These are phyloP conservation scores for Cystoisospora suis DNA, from an alignment of 169 alveolate species.

Conservation along the genomic window DNA sequence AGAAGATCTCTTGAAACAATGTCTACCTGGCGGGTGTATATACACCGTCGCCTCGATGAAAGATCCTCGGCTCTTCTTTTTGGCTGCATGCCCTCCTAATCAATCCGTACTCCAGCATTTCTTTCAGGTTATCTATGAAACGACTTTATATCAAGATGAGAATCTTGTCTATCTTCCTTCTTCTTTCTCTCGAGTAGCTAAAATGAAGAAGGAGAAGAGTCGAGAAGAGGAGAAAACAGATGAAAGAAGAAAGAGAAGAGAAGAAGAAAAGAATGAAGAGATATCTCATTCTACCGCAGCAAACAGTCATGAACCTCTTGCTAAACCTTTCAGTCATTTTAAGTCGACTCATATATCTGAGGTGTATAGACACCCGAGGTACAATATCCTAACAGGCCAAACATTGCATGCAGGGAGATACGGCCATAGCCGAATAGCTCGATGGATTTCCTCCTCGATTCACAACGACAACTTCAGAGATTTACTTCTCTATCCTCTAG, in stretches of 20 bases:
- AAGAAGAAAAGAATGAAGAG: too few relatives aligned
- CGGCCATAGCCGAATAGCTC: background rate
- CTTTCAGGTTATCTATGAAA: too few relatives aligned
- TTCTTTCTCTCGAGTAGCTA: background rate
- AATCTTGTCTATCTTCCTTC: background rate
- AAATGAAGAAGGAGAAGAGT: too few relatives aligned
- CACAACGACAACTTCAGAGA: too few relatives aligned
- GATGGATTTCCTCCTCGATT: background rate
- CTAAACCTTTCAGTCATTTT: background rate
- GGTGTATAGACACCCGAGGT: too few relatives aligned
- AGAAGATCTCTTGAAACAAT: too few relatives aligned
- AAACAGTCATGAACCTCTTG: background rate
- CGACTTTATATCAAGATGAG: too few relatives aligned
- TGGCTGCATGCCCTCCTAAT: conserved; percentile 2
- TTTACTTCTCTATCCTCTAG: background rate
- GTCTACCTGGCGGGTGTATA: too few relatives aligned
- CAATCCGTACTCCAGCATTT: background rate
- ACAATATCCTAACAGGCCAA: background rate
- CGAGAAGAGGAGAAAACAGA: too few relatives aligned
- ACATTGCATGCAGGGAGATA: background rate
- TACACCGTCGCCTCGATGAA: background rate
- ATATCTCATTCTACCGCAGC: too few relatives aligned
- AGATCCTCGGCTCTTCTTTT: conserved; percentile 1
- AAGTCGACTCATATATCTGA: too few relatives aligned
- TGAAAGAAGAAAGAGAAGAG: too few relatives aligned